Evolutionary conservation across 352 stramenopile species (phyloP).

Genomic region (Albugo candida): DNA sequence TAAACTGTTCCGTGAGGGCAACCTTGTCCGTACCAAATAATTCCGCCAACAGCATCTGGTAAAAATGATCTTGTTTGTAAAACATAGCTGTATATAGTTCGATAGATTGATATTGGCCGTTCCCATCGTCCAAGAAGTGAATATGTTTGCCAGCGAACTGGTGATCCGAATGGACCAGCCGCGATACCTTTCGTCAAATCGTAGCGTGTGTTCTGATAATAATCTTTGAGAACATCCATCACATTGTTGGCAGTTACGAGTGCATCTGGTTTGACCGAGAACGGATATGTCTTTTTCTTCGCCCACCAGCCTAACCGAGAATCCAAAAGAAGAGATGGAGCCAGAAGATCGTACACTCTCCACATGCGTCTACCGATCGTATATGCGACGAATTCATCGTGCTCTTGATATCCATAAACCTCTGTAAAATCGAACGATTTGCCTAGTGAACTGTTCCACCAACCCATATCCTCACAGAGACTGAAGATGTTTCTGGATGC

Average conservation of each 20-base stretch:
- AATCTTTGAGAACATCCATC: conserved; percentile 70
- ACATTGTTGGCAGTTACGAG: conserved; percentile 39
- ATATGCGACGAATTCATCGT: conserved; percentile 18
- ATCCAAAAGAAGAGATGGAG: conserved; percentile 56
- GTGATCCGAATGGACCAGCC: conserved; percentile 79
- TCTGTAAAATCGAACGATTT: conserved; percentile 47
- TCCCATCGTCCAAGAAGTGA: conserved; percentile 60
- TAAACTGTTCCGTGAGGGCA: conserved; percentile 53
- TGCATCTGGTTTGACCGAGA: conserved; percentile 66
- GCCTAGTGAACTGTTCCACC: conserved; percentile 34
- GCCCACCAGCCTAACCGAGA: conserved; percentile 33
- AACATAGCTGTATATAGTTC: conserved; percentile 74
- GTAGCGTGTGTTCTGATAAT: conserved; percentile 82
- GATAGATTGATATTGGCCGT: conserved; percentile 82
- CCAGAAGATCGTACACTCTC: conserved; percentile 68
- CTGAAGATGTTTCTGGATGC: conserved; percentile 73
- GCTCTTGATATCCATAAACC: conserved; percentile 41
- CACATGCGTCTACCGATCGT: conserved; percentile 63
- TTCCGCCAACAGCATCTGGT: conserved; percentile 22
- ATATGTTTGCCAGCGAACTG: conserved; percentile 53
- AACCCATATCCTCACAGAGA: conserved; percentile 69
- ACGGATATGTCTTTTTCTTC: conserved; percentile 69
- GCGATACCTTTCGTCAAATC: conserved; percentile 70
- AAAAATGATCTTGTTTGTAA: conserved; percentile 21
- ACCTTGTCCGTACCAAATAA: conserved; percentile 46